Conservation (phyloP, 1,284 basidiomycete species). For the Pterula multifida region DNA sequence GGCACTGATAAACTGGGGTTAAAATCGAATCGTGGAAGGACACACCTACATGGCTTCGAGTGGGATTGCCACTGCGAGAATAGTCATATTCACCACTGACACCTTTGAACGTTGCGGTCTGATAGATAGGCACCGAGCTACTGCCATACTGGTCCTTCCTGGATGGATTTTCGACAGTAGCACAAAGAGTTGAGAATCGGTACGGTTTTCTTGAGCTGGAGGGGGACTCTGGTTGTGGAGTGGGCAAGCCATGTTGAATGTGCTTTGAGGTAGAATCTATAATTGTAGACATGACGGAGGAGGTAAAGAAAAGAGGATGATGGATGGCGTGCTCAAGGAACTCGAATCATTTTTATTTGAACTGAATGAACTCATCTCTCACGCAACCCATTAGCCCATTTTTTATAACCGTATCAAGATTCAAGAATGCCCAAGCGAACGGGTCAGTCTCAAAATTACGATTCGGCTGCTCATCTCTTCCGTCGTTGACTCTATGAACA, state of each 20-base stretch:
- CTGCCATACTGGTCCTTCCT: constrained; percentile 96
- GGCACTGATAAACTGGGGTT: constrained; percentile 2
- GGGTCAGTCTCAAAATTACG: not conserved
- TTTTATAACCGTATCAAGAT: not conserved
- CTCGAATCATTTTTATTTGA: not conserved
- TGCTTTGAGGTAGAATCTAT: constrained; percentile 13
- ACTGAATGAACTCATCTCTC: not conserved
- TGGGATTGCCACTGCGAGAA: constrained; percentile 92
- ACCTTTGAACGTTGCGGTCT: constrained; percentile 97
- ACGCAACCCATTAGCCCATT: not conserved
- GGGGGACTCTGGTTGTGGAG: constrained; percentile 69
- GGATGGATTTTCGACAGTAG: constrained; percentile 79
- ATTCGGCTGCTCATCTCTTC: not conserved
- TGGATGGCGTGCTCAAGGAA: not conserved
- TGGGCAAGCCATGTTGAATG: constrained; percentile 37
- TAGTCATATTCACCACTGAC: constrained; percentile 89
- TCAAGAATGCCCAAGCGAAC: not conserved
- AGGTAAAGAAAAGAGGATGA: not conserved
- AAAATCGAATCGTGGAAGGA: constrained; percentile 9
- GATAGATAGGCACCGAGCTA: constrained; percentile 93
- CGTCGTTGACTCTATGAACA: constrained; percentile 1
- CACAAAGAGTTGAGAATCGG: constrained; percentile 78
- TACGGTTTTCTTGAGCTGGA: constrained; percentile 55
- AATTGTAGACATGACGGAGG: constrained; percentile 4
- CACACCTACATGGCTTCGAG: constrained; percentile 85